A percentile compares a stretch with the other conserved stretches of the same genome.
Evolutionary conservation across 306 rosid species (phyloP).

Genomic region (Senna siamea): DNA sequence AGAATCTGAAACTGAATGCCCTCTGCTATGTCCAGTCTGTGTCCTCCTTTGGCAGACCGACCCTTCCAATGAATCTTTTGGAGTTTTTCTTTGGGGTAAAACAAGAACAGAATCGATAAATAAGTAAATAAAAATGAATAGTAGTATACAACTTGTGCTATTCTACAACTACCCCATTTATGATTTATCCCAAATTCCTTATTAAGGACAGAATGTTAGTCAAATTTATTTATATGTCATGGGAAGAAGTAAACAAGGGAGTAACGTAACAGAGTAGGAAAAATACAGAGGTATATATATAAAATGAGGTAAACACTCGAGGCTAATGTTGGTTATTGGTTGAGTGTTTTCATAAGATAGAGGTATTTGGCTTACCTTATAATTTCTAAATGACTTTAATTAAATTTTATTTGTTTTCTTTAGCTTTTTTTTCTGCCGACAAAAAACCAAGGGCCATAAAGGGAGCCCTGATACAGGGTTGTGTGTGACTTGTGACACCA

Average conservation of each 20-base stretch:
- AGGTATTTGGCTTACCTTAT: conserved; percentile 15
- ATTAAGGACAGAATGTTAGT: background rate
- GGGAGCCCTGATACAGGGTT: conserved; percentile 20
- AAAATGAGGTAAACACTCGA: no score
- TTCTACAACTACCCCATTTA: conserved; percentile 15
- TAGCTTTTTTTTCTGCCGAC: conserved; percentile 68
- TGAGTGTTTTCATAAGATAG: conserved; percentile 36
- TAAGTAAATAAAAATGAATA: background rate
- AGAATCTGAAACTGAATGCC: conserved; percentile 37
- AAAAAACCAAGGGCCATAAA: conserved; percentile 49
- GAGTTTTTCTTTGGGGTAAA: background rate
- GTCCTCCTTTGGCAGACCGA: conserved; percentile 19
- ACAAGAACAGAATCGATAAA: background rate
- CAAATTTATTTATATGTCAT: background rate
- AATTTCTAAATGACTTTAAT: conserved; percentile 37
- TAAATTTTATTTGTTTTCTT: conserved; percentile 35
- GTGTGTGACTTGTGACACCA: conserved; percentile 30
- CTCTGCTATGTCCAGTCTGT: conserved; percentile 25
- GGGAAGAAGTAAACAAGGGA: conserved; percentile 4
- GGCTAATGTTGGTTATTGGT: no score
- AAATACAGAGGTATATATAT: no score
- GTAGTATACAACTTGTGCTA: background rate
- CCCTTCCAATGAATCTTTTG: conserved; percentile 35
- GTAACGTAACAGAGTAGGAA: background rate
- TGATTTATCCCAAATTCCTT: background rate